Evolutionary conservation across 1,284 basidiomycete species (phyloP).

Genomic region (Cryptococcus sp.): DNA sequence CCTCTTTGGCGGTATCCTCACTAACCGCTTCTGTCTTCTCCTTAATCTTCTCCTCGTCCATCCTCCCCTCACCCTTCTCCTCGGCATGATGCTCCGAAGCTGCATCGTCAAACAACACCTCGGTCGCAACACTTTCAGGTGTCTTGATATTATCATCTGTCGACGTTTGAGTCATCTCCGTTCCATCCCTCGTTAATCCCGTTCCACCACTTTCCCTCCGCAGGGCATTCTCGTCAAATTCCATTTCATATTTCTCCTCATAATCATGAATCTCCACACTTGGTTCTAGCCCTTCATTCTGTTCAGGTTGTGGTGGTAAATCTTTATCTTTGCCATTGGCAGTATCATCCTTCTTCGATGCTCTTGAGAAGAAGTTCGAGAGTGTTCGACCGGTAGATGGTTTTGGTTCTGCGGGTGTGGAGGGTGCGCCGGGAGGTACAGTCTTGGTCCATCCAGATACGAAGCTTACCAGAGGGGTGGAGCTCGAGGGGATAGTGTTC

Average conservation of each 20-base stretch:
- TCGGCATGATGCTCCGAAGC: not conserved
- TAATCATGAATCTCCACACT: not conserved
- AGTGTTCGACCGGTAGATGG: slow-evolving; percentile 12
- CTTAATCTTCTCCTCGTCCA: not conserved
- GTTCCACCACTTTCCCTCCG: slow-evolving; percentile 1
- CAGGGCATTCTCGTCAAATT: not conserved
- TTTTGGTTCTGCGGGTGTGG: slow-evolving; percentile 5
- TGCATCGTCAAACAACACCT: not conserved
- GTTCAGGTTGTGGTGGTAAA: slow-evolving; percentile 7
- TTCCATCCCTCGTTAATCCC: not conserved
- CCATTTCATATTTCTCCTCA: too few relatives aligned
- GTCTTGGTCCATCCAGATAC: slow-evolving; percentile 35
- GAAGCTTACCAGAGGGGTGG: slow-evolving; percentile 29
- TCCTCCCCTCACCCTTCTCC: not conserved
- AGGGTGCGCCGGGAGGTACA: slow-evolving; percentile 12
- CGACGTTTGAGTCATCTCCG: not conserved
- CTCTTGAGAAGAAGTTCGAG: slow-evolving; percentile 26
- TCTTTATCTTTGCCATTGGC: slow-evolving; percentile 13
- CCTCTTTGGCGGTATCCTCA: slow-evolving; percentile 3
- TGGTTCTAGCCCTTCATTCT: not conserved
- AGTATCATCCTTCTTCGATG: not conserved
- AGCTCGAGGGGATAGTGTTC: slow-evolving; percentile 4
- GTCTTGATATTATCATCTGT: not conserved
- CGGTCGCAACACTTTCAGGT: too few relatives aligned
- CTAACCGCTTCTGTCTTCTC: slow-evolving; percentile 15